Conservation (phyloP, 345 rosid species). For the Jatropha curcas region DNA sequence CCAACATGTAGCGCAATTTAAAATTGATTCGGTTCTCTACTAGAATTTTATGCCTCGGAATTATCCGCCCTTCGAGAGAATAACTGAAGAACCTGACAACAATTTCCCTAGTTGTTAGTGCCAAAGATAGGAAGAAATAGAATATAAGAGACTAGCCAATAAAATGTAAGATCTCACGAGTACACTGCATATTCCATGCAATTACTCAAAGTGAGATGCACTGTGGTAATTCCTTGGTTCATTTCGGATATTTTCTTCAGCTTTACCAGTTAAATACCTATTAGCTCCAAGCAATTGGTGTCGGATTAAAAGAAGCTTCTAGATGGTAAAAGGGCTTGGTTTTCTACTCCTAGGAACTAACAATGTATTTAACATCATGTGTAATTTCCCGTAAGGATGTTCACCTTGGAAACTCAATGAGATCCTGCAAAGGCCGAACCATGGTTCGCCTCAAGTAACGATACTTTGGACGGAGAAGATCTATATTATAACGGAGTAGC, state of each 20-base stretch:
- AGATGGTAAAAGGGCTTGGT: background rate
- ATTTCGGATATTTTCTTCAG: background rate
- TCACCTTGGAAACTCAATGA: conserved; percentile 87
- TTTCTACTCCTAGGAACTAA: background rate
- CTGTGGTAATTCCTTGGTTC: background rate
- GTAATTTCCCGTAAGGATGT: background rate
- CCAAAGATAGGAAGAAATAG: background rate
- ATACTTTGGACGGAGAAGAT: conserved; percentile 76
- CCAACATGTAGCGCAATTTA: conserved; percentile 76
- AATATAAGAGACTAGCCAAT: background rate
- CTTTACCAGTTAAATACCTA: background rate
- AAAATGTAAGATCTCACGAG: background rate
- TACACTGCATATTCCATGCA: background rate
- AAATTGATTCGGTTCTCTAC: conserved; percentile 75
- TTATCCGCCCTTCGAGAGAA: conserved; percentile 75
- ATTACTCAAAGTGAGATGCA: background rate
- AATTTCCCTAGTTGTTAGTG: conserved; percentile 16
- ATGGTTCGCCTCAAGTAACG: conserved; percentile 72
- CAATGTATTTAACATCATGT: background rate
- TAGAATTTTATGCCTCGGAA: conserved; percentile 71
- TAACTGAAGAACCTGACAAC: conserved; percentile 84
- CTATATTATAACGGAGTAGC: conserved; percentile 77
- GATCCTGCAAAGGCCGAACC: conserved; percentile 83
- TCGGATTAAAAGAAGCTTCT: background rate
- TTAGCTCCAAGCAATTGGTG: background rate